phyloP scores from a whole-genome alignment of 495 filamentous ascomycete genomes.

The Neurospora sp. region DNA sequence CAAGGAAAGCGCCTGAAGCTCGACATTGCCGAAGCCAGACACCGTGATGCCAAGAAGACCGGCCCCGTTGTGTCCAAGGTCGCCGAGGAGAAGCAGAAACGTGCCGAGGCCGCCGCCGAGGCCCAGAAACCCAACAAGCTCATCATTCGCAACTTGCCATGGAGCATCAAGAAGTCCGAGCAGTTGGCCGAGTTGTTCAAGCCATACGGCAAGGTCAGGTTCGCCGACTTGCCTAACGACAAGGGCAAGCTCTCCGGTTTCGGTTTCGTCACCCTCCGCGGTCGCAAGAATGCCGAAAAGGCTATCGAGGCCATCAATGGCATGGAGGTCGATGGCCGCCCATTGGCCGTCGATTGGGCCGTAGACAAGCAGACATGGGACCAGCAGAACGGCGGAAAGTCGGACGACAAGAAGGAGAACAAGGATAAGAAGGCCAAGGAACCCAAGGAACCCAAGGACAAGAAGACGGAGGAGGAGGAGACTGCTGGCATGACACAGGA shows the following conservation, averaged over 20 bases:
- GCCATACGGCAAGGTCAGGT: constrained; percentile 83
- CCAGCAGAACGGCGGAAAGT: constrained; percentile 36
- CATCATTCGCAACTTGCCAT: constrained; percentile 92
- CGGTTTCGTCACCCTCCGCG: constrained; percentile 83
- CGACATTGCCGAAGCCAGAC: constrained; percentile 77
- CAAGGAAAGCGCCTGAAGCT: constrained; percentile 73
- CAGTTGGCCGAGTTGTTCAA: constrained; percentile 68
- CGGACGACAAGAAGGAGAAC: constrained; percentile 23
- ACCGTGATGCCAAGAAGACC: constrained; percentile 50
- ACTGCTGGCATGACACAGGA: constrained; percentile 35
- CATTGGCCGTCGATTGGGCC: constrained; percentile 88
- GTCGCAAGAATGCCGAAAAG: constrained; percentile 84
- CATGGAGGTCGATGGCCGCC: constrained; percentile 76
- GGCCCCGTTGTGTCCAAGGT: constrained; percentile 20
- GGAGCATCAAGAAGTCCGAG: constrained; percentile 82
- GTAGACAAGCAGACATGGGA: constrained; percentile 87
- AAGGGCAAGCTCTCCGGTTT: constrained; percentile 71
- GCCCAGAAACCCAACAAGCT: constrained; percentile 61
- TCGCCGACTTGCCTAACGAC: constrained; percentile 66
- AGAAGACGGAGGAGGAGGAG: constrained; percentile 25
- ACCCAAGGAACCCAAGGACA: constrained; percentile 37
- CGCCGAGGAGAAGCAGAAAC: constrained; percentile 44
- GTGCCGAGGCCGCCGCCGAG: constrained; percentile 44
- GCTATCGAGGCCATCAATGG: constrained; percentile 80
- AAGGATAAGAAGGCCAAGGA: constrained; percentile 53